Evolutionary conservation across 176 grass and related monocot genomes (phyloP).

Genomic region (Cymbopogon citratus): DNA sequence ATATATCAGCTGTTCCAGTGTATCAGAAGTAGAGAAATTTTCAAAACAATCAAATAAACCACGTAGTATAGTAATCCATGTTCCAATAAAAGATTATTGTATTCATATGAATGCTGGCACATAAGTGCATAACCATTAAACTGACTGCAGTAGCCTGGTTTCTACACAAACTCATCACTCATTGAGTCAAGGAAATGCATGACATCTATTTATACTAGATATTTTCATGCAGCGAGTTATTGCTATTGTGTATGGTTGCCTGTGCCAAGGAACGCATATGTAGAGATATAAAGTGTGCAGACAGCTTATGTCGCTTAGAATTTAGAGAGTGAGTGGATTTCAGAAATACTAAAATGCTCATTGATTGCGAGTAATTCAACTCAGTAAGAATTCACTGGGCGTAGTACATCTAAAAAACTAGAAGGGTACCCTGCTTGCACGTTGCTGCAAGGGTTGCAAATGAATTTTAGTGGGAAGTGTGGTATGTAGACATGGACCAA

Average conservation of each 20-base stretch:
- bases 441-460: background rate
- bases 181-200: background rate
- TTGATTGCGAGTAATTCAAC: background rate
- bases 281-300: background rate
- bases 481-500: background rate
- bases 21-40: slow-evolving; percentile 3
- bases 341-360: background rate
- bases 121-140: slow-evolving; percentile 1
- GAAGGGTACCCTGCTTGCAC: background rate
- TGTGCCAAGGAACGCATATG: slow-evolving; percentile 12
- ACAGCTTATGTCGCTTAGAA: background rate
- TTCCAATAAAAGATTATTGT: slow-evolving; percentile 1
- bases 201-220: background rate
- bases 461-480: background rate
- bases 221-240: background rate
- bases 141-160: background rate
- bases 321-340: background rate
- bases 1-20: slow-evolving; percentile 15
- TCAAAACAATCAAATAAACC: background rate
- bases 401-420: slow-evolving; percentile 14
- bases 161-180: background rate
- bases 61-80: background rate
- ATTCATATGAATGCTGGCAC: background rate
- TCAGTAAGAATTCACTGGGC: background rate
- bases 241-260: background rate